Base-by-base conservation (phyloP, 176 grass and related monocot species). In the Musa itinerans region DNA sequence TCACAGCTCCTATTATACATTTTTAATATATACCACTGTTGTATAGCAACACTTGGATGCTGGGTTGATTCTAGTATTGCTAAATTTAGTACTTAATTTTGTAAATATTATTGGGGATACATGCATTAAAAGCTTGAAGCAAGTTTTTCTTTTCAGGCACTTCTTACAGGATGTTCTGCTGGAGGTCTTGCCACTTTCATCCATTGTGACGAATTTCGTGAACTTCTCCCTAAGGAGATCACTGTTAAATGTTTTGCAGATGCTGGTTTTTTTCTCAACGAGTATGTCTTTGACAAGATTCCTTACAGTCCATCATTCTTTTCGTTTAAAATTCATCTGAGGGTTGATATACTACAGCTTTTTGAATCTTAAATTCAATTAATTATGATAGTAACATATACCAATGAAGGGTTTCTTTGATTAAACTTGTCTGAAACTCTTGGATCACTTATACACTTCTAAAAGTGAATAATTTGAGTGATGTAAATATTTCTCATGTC, bases 231-330 rank as follows among this genome's bases (percentile, higher is more conserved):
- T 48, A 81, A 87, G 72, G 71, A 80, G 0, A 50, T 79, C 67
- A 87, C 65, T 78, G 85, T 84, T 77, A 91, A 95, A 81, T 95
- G 91, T 79, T 83, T 95, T 5, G 75, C 85, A 1, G 91, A 95
- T 88, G 88, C 80, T 86, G 91, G 88, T 55, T 95, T 91, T 24
- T 95, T 95, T n/a, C 88, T 95, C 77, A 84, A 88, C 24, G 26
- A 13, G 89, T 92, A 87, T 84, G 83, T 74, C 34, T 70, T 62
- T 69, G 24, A n/a, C 48, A 73, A 76, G 59, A 52, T 23, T 68
- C 25, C 50, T 27, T 68, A 8, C 50, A 27, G 48, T 66, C 54
- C 1, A 53, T 43, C 51, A 64, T 63, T 75, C 13, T 25, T 49
- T 75, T 77, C 50, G 24, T 43, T 68, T 13, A 68, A 16, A 11